Conservation (phyloP, 495 filamentous ascomycete genomes). For the Xylaria flabelliformis region DNA sequence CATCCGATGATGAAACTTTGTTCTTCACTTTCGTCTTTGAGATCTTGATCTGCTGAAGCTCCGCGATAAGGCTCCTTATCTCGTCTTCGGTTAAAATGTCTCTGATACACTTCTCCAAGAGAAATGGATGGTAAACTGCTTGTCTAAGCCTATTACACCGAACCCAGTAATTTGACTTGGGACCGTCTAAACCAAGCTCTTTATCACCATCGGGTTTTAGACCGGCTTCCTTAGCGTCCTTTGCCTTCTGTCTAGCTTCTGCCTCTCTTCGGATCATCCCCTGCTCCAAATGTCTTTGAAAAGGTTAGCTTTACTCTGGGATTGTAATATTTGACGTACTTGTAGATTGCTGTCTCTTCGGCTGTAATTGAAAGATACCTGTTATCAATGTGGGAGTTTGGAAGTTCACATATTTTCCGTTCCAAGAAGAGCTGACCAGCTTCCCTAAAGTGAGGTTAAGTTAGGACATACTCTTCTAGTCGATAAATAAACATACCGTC, state of each 20-base stretch:
- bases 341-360: not conserved
- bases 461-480: not conserved
- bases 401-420: conserved; percentile 8
- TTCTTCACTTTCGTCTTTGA: not conserved
- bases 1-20: not conserved
- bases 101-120: conserved; percentile 25
- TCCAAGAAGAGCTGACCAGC: conserved; percentile 1
- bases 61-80: not conserved
- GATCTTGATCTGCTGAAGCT: not conserved
- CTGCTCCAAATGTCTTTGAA: not conserved
- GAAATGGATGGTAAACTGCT: conserved; percentile 32
- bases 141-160: conserved; percentile 27
- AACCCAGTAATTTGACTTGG: conserved; percentile 7
- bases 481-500: conserved; percentile 4
- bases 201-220: not conserved
- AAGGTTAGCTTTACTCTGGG: not conserved
- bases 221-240: not conserved
- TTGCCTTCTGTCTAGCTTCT: not conserved
- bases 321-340: not conserved
- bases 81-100: conserved; percentile 5
- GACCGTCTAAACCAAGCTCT: conserved; percentile 11
- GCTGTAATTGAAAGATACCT: not conserved
- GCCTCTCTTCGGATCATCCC: conserved; percentile 1
- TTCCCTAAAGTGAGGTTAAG: not conserved
- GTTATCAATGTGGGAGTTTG: not conserved